Evolutionary conservation across 805 yeast genomes (phyloP), one percentile per base, ranked within the genome.

Genomic region (Ogataea pini): DNA sequence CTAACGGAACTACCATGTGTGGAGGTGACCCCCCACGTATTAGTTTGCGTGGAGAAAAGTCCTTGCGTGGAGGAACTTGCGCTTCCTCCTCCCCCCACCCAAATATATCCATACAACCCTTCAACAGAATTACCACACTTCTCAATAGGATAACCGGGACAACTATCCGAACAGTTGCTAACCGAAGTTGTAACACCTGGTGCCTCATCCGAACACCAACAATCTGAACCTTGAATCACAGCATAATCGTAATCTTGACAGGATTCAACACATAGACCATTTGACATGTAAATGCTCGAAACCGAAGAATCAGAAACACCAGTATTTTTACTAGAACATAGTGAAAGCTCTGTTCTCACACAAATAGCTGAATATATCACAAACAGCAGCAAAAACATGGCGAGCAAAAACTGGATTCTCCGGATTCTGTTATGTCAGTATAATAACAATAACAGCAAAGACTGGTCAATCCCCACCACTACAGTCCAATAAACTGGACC

Each of bases 201-300:
- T 12, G 72, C 59, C 16, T 61, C 48, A 53, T 77, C 65, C 5
- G 80, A 67, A 56, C 83, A 79, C 77, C 79, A 78, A 53, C 84
- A 79, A 36, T 61, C 25, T 10, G 61, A 42, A 5, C 64, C 65
- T 55, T 72, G 78, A n/a, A 78, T 65, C 9, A 79, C 70, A 13
- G 76, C 83, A 42, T 72, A 75, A 4, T 70, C 61, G 49, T 62
- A 67, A 3, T 71, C 73, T 3, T 34, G 13, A 55, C 84, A 79
- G 27, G 59, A 51, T 39, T 67, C 64, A 6, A 64, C 50, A 55
- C 84, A 79, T 17, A 54, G 59, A 0, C 82, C 82, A 51, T 75
- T 75, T 12, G 70, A 63, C 52, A 58, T 62, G 40, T 42, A 65
- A 3, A 41, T 28, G 27, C 60, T 39, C 7, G 34, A 39, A 16